These are phyloP conservation scores for Mycena maculata DNA, from an alignment of 768 basidiomycete species.

Conservation along the genomic window DNA sequence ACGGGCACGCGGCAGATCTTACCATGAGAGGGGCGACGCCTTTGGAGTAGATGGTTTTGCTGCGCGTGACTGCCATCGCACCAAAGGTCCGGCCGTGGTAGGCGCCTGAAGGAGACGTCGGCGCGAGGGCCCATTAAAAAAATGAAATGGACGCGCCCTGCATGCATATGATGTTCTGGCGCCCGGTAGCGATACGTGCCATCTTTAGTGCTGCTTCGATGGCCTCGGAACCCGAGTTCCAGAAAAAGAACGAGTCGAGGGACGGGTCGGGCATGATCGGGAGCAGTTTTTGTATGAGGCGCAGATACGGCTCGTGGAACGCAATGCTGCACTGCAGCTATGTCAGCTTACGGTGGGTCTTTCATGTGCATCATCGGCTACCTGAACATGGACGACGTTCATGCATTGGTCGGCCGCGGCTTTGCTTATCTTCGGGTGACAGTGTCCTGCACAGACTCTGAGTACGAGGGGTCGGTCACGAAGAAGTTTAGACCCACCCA, in stretches of 20 bases:
- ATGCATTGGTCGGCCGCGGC: constrained; percentile 92
- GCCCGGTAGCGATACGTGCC: constrained; percentile 79
- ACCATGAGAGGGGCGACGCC: constrained; percentile 89
- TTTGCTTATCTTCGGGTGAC: constrained; percentile 86
- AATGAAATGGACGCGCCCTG: constrained; percentile 64
- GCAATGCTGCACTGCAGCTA: constrained; percentile 83
- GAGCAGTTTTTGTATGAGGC: constrained; percentile 85
- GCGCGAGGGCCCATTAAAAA: not conserved
- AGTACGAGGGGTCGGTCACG: not conserved
- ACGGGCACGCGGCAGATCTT: constrained; percentile 34
- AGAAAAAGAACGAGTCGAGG: constrained; percentile 96
- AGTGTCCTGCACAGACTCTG: constrained; percentile 69
- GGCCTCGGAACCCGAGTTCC: constrained; percentile 96
- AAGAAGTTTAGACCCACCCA: constrained; percentile 61
- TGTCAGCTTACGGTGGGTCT: not conserved
- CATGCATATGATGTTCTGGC: constrained; percentile 92
- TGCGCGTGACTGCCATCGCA: constrained; percentile 92
- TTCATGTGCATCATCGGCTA: constrained; percentile 37
- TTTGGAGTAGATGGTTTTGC: constrained; percentile 91
- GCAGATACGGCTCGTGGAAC: constrained; percentile 87
- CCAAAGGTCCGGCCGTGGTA: constrained; percentile 96
- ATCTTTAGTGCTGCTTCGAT: constrained; percentile 92
- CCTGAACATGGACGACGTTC: constrained; percentile 83
- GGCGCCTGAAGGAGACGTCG: constrained; percentile 56
- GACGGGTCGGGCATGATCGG: constrained; percentile 93